Evolutionary conservation across 305 asterid species (phyloP).

Genomic region (Ilex paraguariensis): DNA sequence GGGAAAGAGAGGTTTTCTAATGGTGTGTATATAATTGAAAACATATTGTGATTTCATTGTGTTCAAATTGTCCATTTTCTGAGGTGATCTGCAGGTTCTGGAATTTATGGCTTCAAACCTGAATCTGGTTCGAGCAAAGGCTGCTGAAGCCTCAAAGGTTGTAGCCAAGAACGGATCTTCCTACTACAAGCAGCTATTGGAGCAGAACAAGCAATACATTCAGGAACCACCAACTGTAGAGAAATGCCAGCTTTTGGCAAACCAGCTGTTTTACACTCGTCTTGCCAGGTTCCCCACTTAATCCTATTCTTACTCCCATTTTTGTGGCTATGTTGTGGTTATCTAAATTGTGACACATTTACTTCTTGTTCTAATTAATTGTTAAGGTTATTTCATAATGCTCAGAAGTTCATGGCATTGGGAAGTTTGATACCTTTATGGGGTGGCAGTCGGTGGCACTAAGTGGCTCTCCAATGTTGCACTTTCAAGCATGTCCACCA

Average conservation of each 20-base stretch:
- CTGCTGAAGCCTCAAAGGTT: constrained; percentile 21
- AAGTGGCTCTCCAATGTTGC: too few species aligned
- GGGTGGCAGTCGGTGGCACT: too few species aligned
- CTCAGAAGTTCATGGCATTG: too few species aligned
- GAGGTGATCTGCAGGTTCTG: not conserved
- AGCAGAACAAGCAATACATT: constrained; percentile 32
- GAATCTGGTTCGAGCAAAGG: constrained; percentile 22
- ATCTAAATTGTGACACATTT: not conserved
- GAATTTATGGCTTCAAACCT: constrained; percentile 29
- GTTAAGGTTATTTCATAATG: too few species aligned
- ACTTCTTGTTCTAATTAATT: too few species aligned
- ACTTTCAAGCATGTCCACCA: too few species aligned
- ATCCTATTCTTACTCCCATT: too few species aligned
- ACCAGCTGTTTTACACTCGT: constrained; percentile 32
- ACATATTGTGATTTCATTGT: too few species aligned
- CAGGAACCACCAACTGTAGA: constrained; percentile 35
- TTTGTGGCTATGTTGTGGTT: not conserved
- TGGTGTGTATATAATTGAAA: too few species aligned
- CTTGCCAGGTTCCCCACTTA: constrained; percentile 33
- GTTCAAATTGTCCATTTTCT: too few species aligned
- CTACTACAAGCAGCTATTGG: constrained; percentile 34
- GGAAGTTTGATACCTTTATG: too few species aligned
- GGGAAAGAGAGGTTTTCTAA: too few species aligned
- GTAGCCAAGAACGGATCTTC: constrained; percentile 21
- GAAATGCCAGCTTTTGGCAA: constrained; percentile 30